A percentile compares a stretch with the other conserved stretches of the same genome.
phyloP scores from a whole-genome alignment of 768 basidiomycete genomes.

The Pulveroboletus frians region DNA sequence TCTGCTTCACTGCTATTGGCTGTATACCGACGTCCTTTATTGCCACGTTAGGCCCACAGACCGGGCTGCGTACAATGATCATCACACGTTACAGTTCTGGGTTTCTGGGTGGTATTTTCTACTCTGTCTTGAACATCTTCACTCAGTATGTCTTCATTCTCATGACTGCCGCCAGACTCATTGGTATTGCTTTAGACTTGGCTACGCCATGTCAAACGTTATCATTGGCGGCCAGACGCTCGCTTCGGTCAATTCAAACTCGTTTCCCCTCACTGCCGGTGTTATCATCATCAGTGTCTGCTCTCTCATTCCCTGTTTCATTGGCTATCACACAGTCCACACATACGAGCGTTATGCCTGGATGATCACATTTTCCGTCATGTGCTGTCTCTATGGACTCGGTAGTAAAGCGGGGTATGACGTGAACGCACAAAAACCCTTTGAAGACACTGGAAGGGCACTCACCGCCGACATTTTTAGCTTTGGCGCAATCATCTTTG shows the following conservation, averaged over 20 bases:
- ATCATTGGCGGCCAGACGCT: conserved; percentile 51
- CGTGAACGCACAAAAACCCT: conserved; percentile 36
- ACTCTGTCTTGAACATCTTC: conserved; percentile 49
- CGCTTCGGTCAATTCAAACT: conserved; percentile 40
- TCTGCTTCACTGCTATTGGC: conserved; percentile 44
- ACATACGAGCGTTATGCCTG: conserved; percentile 53
- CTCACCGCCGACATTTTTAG: conserved; percentile 46
- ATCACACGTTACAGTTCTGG: conserved; percentile 46
- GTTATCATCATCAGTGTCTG: conserved; percentile 43
- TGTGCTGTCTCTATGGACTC: conserved; percentile 48
- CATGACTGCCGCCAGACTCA: neutral
- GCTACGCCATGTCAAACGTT: conserved; percentile 44
- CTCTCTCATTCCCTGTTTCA: conserved; percentile 41
- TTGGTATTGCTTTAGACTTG: conserved; percentile 30
- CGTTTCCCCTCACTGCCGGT: conserved; percentile 43
- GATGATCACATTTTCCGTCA: conserved; percentile 42
- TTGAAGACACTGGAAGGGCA: conserved; percentile 40
- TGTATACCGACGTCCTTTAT: conserved; percentile 42
- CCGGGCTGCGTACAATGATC: conserved; percentile 52
- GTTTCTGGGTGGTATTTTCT: conserved; percentile 44
- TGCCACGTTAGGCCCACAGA: conserved; percentile 48
- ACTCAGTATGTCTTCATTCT: conserved; percentile 33
- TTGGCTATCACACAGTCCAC: conserved; percentile 45
- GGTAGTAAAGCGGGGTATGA: conserved; percentile 45
- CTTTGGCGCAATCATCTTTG: conserved; percentile 51